Base-by-base conservation (phyloP, 306 rosid genomes). In the Abrus pulchellus region DNA sequence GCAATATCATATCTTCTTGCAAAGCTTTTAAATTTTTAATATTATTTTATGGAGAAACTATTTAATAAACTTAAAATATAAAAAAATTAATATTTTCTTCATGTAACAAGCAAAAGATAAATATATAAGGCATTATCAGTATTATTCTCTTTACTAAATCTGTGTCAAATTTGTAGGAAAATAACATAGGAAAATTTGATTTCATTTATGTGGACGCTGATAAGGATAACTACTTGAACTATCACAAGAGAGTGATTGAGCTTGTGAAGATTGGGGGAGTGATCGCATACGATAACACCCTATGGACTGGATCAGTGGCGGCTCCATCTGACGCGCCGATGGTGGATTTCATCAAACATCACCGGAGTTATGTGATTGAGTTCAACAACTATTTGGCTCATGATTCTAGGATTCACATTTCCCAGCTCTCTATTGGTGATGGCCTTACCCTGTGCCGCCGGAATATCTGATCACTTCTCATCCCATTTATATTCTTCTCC, bases 241-340 rank as follows among this genome's bases (percentile, higher is more conserved):
- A 20, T 20, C 20, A 20, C 20, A 20, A 20, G 20, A 86, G 92
- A 78, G 60, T 92, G 80, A 92, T 90, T 0, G 94, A 92, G 6
- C 54, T 92, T 14, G 92, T 92, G 4, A 88, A 88, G 82, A 85
- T 92, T 0, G 97, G 97, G 1, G 97, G 97, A 1, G 9, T 92
- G 11, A 88, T 92, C 76, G 97, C 91, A 11, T 92, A 92, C 77
- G 94, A 92, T 82, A 90, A 92, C 80, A 92, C 97, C 33, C 84
- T 92, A 3, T 92, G 97, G 94, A 85, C 80, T 12, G 97, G 97
- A 5, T 92, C 97, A 0, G 92, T 92, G 68, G 94, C 82, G 29
- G 90, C 92, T 0, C 97, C 94, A 2, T 84, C 92, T 0, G 92
- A 90, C 47, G 94, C 97, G 0, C 97, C 94, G 0, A 28, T 92